Evolutionary conservation across 2,329 filamentous ascomycete genomes (phyloP).

Genomic region (Echinosphaeria canescens): DNA sequence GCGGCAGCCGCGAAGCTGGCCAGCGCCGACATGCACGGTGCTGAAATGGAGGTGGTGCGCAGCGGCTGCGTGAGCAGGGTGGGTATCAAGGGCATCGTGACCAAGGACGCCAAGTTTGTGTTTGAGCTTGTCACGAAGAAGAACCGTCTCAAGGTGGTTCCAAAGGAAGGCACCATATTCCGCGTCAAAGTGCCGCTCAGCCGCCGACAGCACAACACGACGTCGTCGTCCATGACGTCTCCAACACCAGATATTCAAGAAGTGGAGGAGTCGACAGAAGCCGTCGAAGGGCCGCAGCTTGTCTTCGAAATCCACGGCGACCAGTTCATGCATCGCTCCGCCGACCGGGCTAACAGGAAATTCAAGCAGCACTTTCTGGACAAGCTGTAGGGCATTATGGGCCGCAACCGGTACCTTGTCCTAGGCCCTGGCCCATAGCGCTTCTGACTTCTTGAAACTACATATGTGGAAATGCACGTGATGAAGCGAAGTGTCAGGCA

Average conservation of each 20-base stretch:
- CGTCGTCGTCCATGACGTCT: too few relatives aligned
- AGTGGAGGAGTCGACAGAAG: slow-evolving; percentile 5
- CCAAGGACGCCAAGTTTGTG: slow-evolving; percentile 69
- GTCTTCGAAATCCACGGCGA: slow-evolving; percentile 75
- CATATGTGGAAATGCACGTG: too few relatives aligned
- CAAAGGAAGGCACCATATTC: slow-evolving; percentile 82
- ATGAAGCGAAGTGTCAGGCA: too few relatives aligned
- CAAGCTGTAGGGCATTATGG: slow-evolving; percentile 32
- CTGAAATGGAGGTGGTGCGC: slow-evolving; percentile 59
- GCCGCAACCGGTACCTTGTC: too few relatives aligned
- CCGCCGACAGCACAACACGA: background rate
- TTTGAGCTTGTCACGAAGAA: slow-evolving; percentile 64
- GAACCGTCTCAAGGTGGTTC: slow-evolving; percentile 54
- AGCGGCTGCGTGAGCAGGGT: slow-evolving; percentile 67
- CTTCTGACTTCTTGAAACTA: too few relatives aligned
- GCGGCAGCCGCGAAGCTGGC: slow-evolving; percentile 51
- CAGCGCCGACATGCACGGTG: slow-evolving; percentile 82
- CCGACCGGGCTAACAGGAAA: slow-evolving; percentile 76
- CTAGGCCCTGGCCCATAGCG: too few relatives aligned
- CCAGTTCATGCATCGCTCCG: slow-evolving; percentile 64
- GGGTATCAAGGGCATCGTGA: slow-evolving; percentile 66
- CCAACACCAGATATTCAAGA: slow-evolving; percentile 4
- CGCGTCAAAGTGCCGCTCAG: slow-evolving; percentile 42
- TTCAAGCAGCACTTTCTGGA: slow-evolving; percentile 70
- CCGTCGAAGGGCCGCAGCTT: slow-evolving; percentile 15